Evolutionary conservation across 257 asterid species (phyloP).

Genomic region (Nicotiana tomentosiformis): DNA sequence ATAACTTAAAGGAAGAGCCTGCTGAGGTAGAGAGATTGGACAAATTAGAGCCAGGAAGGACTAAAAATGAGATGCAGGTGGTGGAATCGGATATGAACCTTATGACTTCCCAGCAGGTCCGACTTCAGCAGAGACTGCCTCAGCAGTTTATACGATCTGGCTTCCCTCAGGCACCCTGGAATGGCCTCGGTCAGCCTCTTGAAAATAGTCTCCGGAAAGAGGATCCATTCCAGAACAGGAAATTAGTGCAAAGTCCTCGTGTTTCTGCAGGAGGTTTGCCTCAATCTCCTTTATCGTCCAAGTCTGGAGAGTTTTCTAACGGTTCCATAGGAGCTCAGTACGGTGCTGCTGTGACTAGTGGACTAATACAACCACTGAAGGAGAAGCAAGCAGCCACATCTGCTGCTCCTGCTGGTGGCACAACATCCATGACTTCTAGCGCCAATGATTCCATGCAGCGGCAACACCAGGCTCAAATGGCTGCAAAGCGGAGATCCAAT

Average conservation of each 20-base stretch:
- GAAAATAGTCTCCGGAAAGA: slow-evolving; percentile 70
- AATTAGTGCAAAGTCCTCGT: slow-evolving; percentile 82
- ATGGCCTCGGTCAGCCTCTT: slow-evolving; percentile 59
- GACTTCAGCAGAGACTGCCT: slow-evolving; percentile 66
- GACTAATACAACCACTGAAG: slow-evolving; percentile 57
- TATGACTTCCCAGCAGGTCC: slow-evolving; percentile 58
- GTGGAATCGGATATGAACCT: slow-evolving; percentile 46
- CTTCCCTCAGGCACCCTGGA: slow-evolving; percentile 75
- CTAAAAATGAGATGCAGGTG: slow-evolving; percentile 39
- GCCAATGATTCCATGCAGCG: slow-evolving; percentile 75
- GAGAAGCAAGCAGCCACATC: slow-evolving; percentile 74
- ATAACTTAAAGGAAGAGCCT: slow-evolving; percentile 87
- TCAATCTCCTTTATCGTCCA: slow-evolving; percentile 95
- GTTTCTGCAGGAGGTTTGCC: slow-evolving; percentile 90
- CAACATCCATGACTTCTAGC: slow-evolving; percentile 56
- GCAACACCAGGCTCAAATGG: slow-evolving; percentile 71
- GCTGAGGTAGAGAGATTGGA: slow-evolving; percentile 71
- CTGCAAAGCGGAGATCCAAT: slow-evolving; percentile 69
- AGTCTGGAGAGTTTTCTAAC: slow-evolving; percentile 89
- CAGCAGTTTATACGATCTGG: slow-evolving; percentile 57
- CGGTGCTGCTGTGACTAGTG: slow-evolving; percentile 69
- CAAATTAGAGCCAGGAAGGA: slow-evolving; percentile 43
- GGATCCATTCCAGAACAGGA: slow-evolving; percentile 69
- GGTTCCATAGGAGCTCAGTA: slow-evolving; percentile 88
- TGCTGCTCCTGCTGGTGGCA: slow-evolving; percentile 49